Evolutionary conservation across 768 basidiomycete species (phyloP).

Genomic region (Lentinula sp.): DNA sequence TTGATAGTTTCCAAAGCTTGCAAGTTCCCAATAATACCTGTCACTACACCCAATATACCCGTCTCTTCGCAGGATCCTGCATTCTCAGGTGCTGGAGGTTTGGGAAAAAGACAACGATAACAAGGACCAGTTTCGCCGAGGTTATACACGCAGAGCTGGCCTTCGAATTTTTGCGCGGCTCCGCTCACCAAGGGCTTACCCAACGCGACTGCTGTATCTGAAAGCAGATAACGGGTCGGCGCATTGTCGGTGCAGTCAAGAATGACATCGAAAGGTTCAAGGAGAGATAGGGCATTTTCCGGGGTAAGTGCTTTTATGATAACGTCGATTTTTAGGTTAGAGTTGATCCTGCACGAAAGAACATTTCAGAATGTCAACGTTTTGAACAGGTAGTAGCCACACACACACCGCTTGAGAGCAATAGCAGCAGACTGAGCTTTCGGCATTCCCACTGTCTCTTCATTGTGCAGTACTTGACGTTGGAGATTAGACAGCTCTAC

Average conservation of each 20-base stretch:
- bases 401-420: constrained; percentile 55
- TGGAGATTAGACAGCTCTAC: constrained; percentile 90
- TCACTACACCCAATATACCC: constrained; percentile 84
- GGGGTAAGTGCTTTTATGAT: constrained; percentile 48
- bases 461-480: constrained; percentile 85
- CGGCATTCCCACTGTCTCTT: constrained; percentile 63
- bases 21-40: constrained; percentile 83
- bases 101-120: constrained; percentile 91
- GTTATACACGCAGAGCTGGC: constrained; percentile 77
- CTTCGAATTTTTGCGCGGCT: constrained; percentile 83
- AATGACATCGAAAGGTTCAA: constrained; percentile 65
- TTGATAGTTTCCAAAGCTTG: constrained; percentile 90
- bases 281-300: constrained; percentile 56
- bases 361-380: background rate
- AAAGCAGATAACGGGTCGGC: constrained; percentile 87
- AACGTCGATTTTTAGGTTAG: constrained; percentile 52
- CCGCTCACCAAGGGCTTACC: constrained; percentile 86
- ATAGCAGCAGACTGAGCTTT: constrained; percentile 81
- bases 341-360: constrained; percentile 57
- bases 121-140: constrained; percentile 71
- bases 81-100: constrained; percentile 57
- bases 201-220: constrained; percentile 74
- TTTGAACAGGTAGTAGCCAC: background rate
- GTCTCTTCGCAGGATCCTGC: constrained; percentile 81
- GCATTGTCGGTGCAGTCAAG: constrained; percentile 95